Conservation (phyloP, 2,329 filamentous ascomycete genomes). For the Pyrenophora tritici-repentis region DNA sequence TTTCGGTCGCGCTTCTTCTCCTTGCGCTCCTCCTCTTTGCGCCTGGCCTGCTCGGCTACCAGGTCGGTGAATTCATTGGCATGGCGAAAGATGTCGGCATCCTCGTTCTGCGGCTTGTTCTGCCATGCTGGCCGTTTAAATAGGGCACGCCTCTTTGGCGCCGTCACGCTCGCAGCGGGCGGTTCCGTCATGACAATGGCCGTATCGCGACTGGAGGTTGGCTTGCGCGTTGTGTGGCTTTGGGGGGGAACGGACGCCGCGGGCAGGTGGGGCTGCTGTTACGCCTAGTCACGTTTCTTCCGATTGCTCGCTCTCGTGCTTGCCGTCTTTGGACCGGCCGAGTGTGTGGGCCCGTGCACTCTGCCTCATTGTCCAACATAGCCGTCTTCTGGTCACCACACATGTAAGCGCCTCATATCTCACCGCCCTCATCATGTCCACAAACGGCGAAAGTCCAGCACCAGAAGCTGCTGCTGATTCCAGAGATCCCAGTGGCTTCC, state of each 20-base stretch:
- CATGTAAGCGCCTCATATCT: neutral
- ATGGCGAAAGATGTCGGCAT: slow-evolving; percentile 51
- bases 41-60: slow-evolving; percentile 46
- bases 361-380: neutral
- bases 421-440: slow-evolving; percentile 22
- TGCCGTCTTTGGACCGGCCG: neutral
- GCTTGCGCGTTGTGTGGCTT: neutral
- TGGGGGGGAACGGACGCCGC: neutral
- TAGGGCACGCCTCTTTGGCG: slow-evolving; percentile 54
- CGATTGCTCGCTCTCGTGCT: slow-evolving; percentile 20
- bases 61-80: slow-evolving; percentile 47
- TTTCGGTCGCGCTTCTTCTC: slow-evolving; percentile 23
- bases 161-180: slow-evolving; percentile 17
- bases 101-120: slow-evolving; percentile 43
- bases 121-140: slow-evolving; percentile 63
- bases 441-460: slow-evolving; percentile 67
- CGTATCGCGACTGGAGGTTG: slow-evolving; percentile 16
- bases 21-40: slow-evolving; percentile 35
- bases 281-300: slow-evolving; percentile 43
- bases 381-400: neutral
- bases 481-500: slow-evolving; percentile 90
- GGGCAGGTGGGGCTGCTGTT: slow-evolving; percentile 5
- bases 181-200: slow-evolving; percentile 32
- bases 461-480: slow-evolving; percentile 69
- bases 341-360: slow-evolving; percentile 27